Conservation (phyloP, 2,329 filamentous ascomycete species). For the Arthrobotrys musiformis region DNA sequence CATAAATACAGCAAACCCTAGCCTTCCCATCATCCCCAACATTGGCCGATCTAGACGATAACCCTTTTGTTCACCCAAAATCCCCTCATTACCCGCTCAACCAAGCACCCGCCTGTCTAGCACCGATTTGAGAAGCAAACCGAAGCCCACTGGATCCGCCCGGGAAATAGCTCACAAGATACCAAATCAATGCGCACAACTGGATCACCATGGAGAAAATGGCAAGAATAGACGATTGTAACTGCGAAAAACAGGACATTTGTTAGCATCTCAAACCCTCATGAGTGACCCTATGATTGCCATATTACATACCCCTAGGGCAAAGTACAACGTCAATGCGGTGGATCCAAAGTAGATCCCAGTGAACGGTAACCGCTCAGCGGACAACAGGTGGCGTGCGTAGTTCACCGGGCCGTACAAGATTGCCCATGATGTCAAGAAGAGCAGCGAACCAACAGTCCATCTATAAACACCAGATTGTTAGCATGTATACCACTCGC, state of each 20-base stretch:
- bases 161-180: conserved; percentile 95
- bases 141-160: conserved; percentile 92
- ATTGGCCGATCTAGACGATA: neutral
- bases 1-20: conserved; percentile 11
- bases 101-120: conserved; percentile 85
- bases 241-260: conserved; percentile 66
- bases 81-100: conserved; percentile 74
- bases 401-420: conserved; percentile 92
- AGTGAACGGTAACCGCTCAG: conserved; percentile 87
- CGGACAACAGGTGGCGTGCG: conserved; percentile 82
- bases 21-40: neutral
- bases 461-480: conserved; percentile 71
- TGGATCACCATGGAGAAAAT: conserved; percentile 85
- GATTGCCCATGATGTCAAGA: conserved; percentile 90
- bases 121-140: conserved; percentile 86
- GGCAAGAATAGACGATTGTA: conserved; percentile 85
- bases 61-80: neutral
- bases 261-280: conserved; percentile 8
- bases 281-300: conserved; percentile 43
- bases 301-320: conserved; percentile 79
- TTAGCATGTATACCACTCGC: conserved; percentile 4
- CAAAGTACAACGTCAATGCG: conserved; percentile 87
- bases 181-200: conserved; percentile 85
- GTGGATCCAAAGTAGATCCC: conserved; percentile 96
- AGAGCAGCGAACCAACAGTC: conserved; percentile 90